Percentiles rank a stretch among this genome's conserved stretches.
Conservation (phyloP, 2,329 filamentous ascomycete species). For the Coniochaeta sp. region DNA sequence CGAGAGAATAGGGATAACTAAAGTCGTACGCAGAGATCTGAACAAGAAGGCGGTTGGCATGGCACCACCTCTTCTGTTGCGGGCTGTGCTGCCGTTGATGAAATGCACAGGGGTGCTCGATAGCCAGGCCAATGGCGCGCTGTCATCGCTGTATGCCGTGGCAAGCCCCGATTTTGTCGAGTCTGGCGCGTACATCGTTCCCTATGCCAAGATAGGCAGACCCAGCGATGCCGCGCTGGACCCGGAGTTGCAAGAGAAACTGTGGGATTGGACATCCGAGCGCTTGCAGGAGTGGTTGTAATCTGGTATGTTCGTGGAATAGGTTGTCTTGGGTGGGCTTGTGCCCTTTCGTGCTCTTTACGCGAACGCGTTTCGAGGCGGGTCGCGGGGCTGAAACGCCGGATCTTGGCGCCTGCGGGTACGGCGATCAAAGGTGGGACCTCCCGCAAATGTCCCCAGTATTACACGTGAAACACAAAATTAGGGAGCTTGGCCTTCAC, state of each 20-base stretch:
- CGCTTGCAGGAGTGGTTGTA: neutral
- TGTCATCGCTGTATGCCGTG: slow-evolving; percentile 14
- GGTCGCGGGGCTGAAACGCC: too few relatives aligned
- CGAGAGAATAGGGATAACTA: neutral
- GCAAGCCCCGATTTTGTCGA: slow-evolving; percentile 12
- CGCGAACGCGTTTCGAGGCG: too few relatives aligned
- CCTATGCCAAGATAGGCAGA: slow-evolving; percentile 14
- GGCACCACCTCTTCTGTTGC: slow-evolving; percentile 4
- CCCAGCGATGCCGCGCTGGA: neutral
- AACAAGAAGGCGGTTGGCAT: neutral
- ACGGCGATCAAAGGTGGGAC: too few relatives aligned
- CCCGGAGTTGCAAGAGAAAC: slow-evolving; percentile 2
- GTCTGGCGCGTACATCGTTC: slow-evolving; percentile 12
- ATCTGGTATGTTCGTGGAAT: too few relatives aligned
- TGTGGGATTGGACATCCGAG: slow-evolving; percentile 6
- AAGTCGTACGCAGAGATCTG: neutral
- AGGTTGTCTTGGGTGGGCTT: too few relatives aligned
- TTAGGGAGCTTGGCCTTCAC: neutral
- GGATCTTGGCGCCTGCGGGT: too few relatives aligned
- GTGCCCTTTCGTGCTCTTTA: too few relatives aligned
- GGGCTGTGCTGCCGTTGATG: slow-evolving; percentile 9
- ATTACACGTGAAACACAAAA: neutral
- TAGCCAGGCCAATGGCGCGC: slow-evolving; percentile 12
- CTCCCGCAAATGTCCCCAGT: too few relatives aligned
- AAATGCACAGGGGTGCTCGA: slow-evolving; percentile 12